Percentiles rank a stretch among this genome's conserved stretches.
Evolutionary conservation across 805 yeast genomes (phyloP).

Genomic region (Teunomyces gatunensis): DNA sequence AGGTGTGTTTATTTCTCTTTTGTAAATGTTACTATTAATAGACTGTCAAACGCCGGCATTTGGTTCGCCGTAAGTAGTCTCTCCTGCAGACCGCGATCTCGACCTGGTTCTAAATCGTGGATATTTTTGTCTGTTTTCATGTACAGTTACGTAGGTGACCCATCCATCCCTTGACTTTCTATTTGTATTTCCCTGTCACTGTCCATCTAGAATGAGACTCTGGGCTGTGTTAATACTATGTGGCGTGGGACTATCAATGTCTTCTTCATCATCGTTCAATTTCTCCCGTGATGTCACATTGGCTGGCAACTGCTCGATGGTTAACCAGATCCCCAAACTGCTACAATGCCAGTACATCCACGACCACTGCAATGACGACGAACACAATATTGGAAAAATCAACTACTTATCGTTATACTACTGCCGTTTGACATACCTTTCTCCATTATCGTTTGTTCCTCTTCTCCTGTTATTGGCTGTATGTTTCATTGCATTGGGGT

Average conservation of each 20-base stretch:
- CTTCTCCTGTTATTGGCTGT: constrained; percentile 27
- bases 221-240: constrained; percentile 2
- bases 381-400: constrained; percentile 30
- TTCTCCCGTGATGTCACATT: not conserved
- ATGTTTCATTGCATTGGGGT: constrained; percentile 64
- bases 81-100: no score
- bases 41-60: not conserved
- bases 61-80: no score
- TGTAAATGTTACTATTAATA: not conserved
- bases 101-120: not conserved
- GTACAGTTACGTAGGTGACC: not conserved
- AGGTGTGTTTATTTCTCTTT: not conserved
- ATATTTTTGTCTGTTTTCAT: not conserved
- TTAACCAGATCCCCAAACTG: constrained; percentile 2
- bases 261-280: not conserved
- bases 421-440: constrained; percentile 17
- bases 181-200: not conserved
- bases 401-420: constrained; percentile 38
- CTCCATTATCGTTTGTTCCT: constrained; percentile 14
- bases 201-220: constrained; percentile 1
- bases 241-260: not conserved
- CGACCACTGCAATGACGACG: constrained; percentile 28
- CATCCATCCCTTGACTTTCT: no score
- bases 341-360: constrained; percentile 34
- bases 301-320: constrained; percentile 4